These are phyloP conservation scores for Cordyceps fumosorosea DNA, from an alignment of 2,329 filamentous ascomycete species.

Conservation along the genomic window DNA sequence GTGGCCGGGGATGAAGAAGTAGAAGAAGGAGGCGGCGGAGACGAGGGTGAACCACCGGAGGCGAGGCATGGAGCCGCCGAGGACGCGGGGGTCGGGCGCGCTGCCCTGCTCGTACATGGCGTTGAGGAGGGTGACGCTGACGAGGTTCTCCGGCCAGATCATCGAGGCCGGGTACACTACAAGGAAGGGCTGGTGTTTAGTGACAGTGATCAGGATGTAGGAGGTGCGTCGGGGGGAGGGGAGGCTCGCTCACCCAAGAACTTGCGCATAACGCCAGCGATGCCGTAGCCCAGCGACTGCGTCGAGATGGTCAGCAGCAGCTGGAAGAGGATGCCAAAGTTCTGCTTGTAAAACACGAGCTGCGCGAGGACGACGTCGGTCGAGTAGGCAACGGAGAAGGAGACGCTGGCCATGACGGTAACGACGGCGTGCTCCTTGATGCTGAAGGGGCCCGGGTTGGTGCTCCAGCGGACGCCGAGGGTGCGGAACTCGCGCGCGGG, in stretches of 20 bases:
- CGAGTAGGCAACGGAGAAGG: slow-evolving; percentile 63
- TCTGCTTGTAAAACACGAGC: slow-evolving; percentile 63
- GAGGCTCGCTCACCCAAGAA: slow-evolving; percentile 54
- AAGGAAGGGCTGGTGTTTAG: neutral
- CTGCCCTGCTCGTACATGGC: slow-evolving; percentile 62
- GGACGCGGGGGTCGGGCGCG: slow-evolving; percentile 40
- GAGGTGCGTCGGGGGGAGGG: no score
- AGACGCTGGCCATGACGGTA: slow-evolving; percentile 64
- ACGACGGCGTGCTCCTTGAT: slow-evolving; percentile 65
- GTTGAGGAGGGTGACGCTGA: slow-evolving; percentile 61
- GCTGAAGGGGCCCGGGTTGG: slow-evolving; percentile 66
- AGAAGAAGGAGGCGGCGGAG: slow-evolving; percentile 51
- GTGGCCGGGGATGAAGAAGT: slow-evolving; percentile 65
- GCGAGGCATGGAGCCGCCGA: slow-evolving; percentile 60
- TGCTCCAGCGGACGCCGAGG: slow-evolving; percentile 47
- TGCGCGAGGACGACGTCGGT: slow-evolving; percentile 70
- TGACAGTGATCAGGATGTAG: no score
- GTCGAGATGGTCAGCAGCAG: slow-evolving; percentile 60
- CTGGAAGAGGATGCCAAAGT: slow-evolving; percentile 61
- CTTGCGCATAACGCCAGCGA: slow-evolving; percentile 60
- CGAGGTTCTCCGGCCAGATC: slow-evolving; percentile 67
- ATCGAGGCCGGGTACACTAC: slow-evolving; percentile 59
- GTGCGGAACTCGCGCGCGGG: slow-evolving; percentile 43
- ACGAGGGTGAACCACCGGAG: slow-evolving; percentile 58
- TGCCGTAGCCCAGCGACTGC: slow-evolving; percentile 63